Base-by-base conservation (phyloP, 108 stramenopile species). In the Hondaea fermentalgiana region DNA sequence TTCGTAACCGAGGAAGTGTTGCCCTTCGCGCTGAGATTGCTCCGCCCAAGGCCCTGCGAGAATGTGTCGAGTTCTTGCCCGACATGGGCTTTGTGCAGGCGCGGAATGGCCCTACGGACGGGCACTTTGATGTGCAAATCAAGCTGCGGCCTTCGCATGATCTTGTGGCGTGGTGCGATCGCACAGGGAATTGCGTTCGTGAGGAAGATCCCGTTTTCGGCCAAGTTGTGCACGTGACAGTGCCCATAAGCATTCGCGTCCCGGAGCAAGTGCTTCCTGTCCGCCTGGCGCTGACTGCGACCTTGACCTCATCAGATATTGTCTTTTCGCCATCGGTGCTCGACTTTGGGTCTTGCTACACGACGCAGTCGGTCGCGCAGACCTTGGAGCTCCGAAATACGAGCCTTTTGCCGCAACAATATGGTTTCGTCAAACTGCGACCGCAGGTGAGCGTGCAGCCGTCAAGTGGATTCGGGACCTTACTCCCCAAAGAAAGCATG, bases 41-140 rank as follows among this genome's bases (percentile, higher is more conserved):
- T 5, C 92, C 92, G 17, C 87, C 89, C 10, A 83, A 83, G 49
- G 51, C 60, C 35, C 72, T 92, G 49, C 51, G 53, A 17, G 91
- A 88, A 5, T 91, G 58, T 72, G 60, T 92, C 17, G 91, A 92
- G 72, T 92, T 91, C 88, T 72, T 89, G 44, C 92, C 92, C 5
- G 92, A 88, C 91, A 92, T 92, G 91, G 92, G 92, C 35, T 93
- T 92, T 90, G 88, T 92, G 10, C 92, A 93, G 57, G 92, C 92
- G 4, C 45, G 76, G 10, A 6, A 47, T 6, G 76, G 51, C n/a
- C 14, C 76, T 21, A 53, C 14, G 2, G 92, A 89, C 42, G 91
- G 87, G 53, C 58, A 59, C 58, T 91, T 93, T 35, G 92, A 91
- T 59, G 88, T 94, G 87, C 55, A 89, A 21, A 87, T 94, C 5